Evolutionary conservation across 1,284 basidiomycete species (phyloP), one percentile per base, ranked within the genome.

Genomic region (Cerioporus squamosus): DNA sequence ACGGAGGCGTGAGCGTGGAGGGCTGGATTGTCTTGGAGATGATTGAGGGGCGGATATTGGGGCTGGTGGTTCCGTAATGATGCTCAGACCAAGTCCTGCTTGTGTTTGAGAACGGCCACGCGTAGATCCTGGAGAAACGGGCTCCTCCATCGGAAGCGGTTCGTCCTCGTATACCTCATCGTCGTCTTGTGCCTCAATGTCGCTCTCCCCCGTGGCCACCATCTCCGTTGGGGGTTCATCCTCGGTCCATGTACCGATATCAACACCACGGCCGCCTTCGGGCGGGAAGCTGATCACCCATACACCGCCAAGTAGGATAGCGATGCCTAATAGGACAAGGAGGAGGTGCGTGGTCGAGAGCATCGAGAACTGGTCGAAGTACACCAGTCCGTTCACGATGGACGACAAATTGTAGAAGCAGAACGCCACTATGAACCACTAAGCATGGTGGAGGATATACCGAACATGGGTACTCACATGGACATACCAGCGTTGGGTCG

Each of bases 341-440:
- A 78, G 71, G 26, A 97, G 81, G 70, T 95, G 86, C 36, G 86
- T 72, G 1, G 83, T 77, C 0, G 86, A 78, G 43, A 98, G 86
- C 20, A 88, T 79, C 15, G 86, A 83, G 67, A 96, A 85, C 71
- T 98, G 94, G 73, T 97, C 82, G 73, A 94, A 98, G 74, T 97
- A 98, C 49, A 97, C 86, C 39, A 97, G 83, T 2, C 92, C 91
- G 63, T 90, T 90, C 45, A 95, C 81, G 70, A 97, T 96, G 14
- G 93, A 95, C 5, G 94, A 94, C 8, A 96, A 75, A 69, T 97
- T 98, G 78, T 97, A 98, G 73, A 95, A 95, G 75, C 95, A 97
- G 74, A 98, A 98, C 2, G 95, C 95, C 66, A 95, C 88, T 91
- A 65, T 26, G 53, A 55, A 60, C 23, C 12, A 46, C 40, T 45